phyloP scores from a whole-genome alignment of 164 flowering plant species.

The Saururus chinensis region DNA sequence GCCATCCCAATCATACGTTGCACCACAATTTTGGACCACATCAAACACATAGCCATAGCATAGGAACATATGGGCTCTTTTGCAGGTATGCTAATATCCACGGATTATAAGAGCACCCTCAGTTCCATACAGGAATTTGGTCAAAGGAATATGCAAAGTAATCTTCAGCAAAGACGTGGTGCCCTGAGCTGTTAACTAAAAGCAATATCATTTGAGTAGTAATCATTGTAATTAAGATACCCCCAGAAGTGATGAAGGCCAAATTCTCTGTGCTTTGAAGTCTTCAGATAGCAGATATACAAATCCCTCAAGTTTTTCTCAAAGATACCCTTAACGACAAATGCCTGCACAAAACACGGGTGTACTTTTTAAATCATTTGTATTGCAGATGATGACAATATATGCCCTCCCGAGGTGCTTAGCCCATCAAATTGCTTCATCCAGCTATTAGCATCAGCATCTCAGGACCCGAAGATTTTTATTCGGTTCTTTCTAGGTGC shows the following conservation, averaged over 20 bases:
- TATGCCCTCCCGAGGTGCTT: background rate
- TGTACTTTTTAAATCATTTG: too few relatives aligned
- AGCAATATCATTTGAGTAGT: slow-evolving; percentile 15
- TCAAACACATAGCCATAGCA: too few relatives aligned
- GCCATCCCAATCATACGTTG: too few relatives aligned
- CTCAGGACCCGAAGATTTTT: slow-evolving; percentile 23
- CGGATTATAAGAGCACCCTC: too few relatives aligned
- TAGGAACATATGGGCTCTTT: too few relatives aligned
- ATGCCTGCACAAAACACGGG: slow-evolving; percentile 36
- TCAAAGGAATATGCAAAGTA: too few relatives aligned
- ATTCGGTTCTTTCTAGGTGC: too few relatives aligned
- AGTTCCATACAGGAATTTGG: too few relatives aligned
- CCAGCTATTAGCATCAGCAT: background rate
- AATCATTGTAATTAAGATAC: slow-evolving; percentile 60
- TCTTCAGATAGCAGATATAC: slow-evolving; percentile 49
- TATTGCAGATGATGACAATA: background rate
- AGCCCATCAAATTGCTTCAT: too few relatives aligned
- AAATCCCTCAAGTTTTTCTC: slow-evolving; percentile 47
- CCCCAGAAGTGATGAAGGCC: slow-evolving; percentile 72
- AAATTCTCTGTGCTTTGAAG: slow-evolving; percentile 60
- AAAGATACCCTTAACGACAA: slow-evolving; percentile 37
- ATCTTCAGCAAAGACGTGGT: too few relatives aligned
- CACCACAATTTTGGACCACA: too few relatives aligned
- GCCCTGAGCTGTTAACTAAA: slow-evolving; percentile 5
- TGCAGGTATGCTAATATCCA: too few relatives aligned